phyloP scores from a whole-genome alignment of 139 green algal species.

The Coelastrella sp. region DNA sequence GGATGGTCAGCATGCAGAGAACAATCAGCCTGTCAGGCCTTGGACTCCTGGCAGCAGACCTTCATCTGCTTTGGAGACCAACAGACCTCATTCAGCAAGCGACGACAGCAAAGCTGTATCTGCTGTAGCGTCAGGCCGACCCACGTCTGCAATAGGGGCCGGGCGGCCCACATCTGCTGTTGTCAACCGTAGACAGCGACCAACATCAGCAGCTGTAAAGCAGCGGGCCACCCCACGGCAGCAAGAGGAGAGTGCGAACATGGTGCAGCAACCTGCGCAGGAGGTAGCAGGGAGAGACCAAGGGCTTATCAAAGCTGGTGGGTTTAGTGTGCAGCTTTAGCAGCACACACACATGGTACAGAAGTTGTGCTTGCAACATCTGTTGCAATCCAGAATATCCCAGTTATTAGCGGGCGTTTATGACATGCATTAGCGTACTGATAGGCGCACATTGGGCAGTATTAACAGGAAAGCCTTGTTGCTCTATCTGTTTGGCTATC shows the following conservation, averaged over 20 bases:
- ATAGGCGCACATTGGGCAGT: too few species aligned
- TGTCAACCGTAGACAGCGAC: neutral
- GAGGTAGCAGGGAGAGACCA: neutral
- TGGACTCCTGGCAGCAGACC: neutral
- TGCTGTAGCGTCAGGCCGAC: neutral
- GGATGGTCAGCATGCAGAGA: neutral
- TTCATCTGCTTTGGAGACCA: neutral
- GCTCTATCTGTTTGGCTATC: too few species aligned
- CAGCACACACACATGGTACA: too few species aligned
- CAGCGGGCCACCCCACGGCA: neutral
- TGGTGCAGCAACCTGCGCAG: neutral
- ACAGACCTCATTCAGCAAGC: neutral
- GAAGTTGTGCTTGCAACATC: too few species aligned
- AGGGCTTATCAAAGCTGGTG: too few species aligned
- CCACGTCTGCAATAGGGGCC: neutral
- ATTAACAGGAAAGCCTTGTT: too few species aligned
- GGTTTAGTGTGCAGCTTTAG: too few species aligned
- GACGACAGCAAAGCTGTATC: too few species aligned
- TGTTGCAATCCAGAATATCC: too few species aligned
- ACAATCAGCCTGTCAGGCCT: neutral
- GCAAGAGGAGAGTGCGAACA: neutral
- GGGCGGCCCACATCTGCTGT: neutral
- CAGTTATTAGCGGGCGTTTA: too few species aligned
- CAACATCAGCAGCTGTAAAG: neutral
- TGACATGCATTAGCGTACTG: too few species aligned